Percentiles rank a stretch among this genome's conserved stretches.
Evolutionary conservation across 331 rosid genomes (phyloP).

Genomic region (Cydonia oblonga): DNA sequence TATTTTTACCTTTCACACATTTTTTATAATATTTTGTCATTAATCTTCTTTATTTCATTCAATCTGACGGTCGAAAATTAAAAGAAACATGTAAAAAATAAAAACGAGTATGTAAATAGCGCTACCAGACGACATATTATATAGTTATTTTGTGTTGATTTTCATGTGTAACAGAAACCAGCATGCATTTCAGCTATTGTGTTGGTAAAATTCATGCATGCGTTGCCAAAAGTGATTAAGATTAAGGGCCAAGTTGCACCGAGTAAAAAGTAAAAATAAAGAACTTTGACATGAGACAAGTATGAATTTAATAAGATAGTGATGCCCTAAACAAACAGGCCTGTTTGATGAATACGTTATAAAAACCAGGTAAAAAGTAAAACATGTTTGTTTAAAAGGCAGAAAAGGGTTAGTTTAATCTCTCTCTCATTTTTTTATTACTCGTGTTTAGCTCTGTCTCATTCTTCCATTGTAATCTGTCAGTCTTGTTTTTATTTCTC

Average conservation of each 20-base stretch:
- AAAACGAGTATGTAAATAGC: too few relatives aligned
- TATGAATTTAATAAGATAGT: background rate
- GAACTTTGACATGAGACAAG: background rate
- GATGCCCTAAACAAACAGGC: slow-evolving; percentile 3
- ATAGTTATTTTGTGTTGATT: background rate
- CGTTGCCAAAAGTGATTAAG: background rate
- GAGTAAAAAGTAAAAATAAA: background rate
- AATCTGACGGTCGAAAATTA: too few relatives aligned
- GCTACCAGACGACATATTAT: background rate
- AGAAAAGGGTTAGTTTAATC: background rate
- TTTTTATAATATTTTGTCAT: background rate
- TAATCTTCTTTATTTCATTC: too few relatives aligned
- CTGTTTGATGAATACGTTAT: slow-evolving; percentile 9
- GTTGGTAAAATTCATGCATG: background rate
- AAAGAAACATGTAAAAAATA: fast-evolving
- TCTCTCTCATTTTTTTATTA: background rate
- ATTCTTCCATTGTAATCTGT: background rate
- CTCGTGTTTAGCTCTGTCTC: slow-evolving; percentile 9
- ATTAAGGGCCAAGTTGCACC: background rate
- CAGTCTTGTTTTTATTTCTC: background rate
- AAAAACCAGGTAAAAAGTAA: background rate
- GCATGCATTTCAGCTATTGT: background rate
- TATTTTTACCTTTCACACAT: background rate
- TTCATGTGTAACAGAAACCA: background rate
- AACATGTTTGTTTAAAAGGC: background rate